These are phyloP conservation scores for Boeremia exigua DNA, from an alignment of 2,329 filamentous ascomycete genomes.

Conservation along the genomic window DNA sequence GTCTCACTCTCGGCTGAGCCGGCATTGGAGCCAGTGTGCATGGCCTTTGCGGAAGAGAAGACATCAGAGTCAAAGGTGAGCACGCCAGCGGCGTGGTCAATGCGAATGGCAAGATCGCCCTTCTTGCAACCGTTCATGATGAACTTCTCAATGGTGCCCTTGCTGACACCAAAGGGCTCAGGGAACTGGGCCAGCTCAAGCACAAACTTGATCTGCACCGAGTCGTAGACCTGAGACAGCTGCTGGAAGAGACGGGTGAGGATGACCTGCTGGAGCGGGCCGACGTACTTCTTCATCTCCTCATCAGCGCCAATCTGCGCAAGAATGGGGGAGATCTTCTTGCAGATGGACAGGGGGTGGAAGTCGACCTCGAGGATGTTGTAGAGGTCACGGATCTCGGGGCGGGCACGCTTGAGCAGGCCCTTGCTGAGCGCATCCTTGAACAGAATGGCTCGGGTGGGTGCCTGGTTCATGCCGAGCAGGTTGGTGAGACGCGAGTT, in stretches of 20 bases:
- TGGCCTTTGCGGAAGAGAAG: constrained; percentile 94
- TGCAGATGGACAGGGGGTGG: constrained; percentile 97
- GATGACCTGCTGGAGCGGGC: constrained; percentile 96
- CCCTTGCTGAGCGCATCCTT: constrained; percentile 95
- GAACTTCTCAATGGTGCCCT: constrained; percentile 96
- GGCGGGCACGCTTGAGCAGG: constrained; percentile 86
- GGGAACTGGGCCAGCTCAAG: constrained; percentile 94
- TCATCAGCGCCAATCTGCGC: constrained; percentile 90
- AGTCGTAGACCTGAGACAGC: constrained; percentile 98
- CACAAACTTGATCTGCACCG: constrained; percentile 92
- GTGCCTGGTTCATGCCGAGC: constrained; percentile 87
- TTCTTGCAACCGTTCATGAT: constrained; percentile 99
- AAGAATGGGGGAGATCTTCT: constrained; percentile 97
- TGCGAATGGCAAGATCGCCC: constrained; percentile 93
- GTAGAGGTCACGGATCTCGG: constrained; percentile 96
- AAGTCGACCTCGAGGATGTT: constrained; percentile 99
- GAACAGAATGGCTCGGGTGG: constrained; percentile 89
- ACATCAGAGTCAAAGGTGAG: constrained; percentile 98
- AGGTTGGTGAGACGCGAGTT: constrained; percentile 96
- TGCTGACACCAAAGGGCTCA: constrained; percentile 90
- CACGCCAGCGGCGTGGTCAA: constrained; percentile 93
- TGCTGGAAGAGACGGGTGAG: constrained; percentile 98
- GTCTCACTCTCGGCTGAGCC: constrained; percentile 88
- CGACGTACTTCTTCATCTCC: constrained; percentile 97
- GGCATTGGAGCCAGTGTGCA: constrained; percentile 80